A percentile compares a stretch with the other conserved stretches of the same genome.
Evolutionary conservation across 768 basidiomycete species (phyloP).

Genomic region (Cyathus striatus): DNA sequence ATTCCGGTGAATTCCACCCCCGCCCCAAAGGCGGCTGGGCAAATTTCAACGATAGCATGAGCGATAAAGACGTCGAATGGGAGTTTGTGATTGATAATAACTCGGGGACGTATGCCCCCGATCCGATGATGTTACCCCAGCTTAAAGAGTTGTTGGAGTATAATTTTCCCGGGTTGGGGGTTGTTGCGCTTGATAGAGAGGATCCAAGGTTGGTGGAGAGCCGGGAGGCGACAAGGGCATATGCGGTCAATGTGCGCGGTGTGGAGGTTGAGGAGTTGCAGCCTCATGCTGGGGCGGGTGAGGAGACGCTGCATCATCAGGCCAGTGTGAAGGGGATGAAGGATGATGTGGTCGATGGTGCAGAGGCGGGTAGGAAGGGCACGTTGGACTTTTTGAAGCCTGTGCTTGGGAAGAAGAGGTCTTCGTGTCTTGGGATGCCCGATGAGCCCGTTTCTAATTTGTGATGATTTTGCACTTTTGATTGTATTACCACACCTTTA

Average conservation of each 20-base stretch:
- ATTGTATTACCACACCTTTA: no score
- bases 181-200: slow-evolving; percentile 49
- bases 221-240: slow-evolving; percentile 61
- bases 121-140: slow-evolving; percentile 52
- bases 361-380: neutral
- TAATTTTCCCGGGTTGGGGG: slow-evolving; percentile 65
- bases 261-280: slow-evolving; percentile 55
- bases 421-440: no score
- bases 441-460: no score
- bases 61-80: slow-evolving; percentile 61
- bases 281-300: slow-evolving; percentile 53
- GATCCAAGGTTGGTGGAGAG: slow-evolving; percentile 55
- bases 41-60: slow-evolving; percentile 47
- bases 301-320: slow-evolving; percentile 42
- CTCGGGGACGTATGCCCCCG: slow-evolving; percentile 80
- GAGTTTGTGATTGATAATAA: slow-evolving; percentile 86
- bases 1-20: slow-evolving; percentile 77
- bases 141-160: slow-evolving; percentile 61
- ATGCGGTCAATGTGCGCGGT: slow-evolving; percentile 58
- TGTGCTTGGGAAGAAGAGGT: neutral
- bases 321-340: slow-evolving; percentile 4
- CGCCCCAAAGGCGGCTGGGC: slow-evolving; percentile 67
- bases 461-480: no score
- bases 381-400: no score
- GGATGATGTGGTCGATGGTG: neutral